phyloP scores from a whole-genome alignment of 768 basidiomycete genomes.

The Gyrodon lividus region DNA sequence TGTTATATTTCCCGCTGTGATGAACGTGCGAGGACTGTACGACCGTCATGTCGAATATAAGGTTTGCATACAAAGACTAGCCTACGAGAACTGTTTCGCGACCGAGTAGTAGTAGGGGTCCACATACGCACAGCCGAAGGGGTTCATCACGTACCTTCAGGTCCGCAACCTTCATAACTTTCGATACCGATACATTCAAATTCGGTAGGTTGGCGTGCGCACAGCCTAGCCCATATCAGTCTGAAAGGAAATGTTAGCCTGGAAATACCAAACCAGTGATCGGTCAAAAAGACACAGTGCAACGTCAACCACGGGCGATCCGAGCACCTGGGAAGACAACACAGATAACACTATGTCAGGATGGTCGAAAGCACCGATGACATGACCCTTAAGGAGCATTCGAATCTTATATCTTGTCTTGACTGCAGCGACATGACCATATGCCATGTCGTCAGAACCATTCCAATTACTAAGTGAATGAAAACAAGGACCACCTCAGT shows the following conservation, averaged over 20 bases:
- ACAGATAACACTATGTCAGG: neutral
- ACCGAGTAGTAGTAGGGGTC: neutral
- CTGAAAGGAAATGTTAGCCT: neutral
- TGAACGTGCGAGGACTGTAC: neutral
- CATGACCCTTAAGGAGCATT: neutral
- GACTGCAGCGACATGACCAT: too few relatives aligned
- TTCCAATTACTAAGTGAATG: too few relatives aligned
- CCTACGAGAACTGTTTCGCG: too few relatives aligned
- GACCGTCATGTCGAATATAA: too few relatives aligned
- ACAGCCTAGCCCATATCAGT: neutral
- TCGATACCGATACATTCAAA: slow-evolving; percentile 1
- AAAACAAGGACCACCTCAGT: too few relatives aligned
- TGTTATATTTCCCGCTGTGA: neutral
- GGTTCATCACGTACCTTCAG: neutral
- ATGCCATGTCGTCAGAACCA: too few relatives aligned
- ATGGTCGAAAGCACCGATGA: slow-evolving; percentile 4
- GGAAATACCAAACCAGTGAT: neutral
- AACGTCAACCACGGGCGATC: neutral
- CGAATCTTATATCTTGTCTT: neutral
- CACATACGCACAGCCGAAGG: neutral
- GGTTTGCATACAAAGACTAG: too few relatives aligned
- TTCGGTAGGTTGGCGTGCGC: neutral
- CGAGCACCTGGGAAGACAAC: slow-evolving; percentile 6
- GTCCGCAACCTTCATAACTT: neutral
- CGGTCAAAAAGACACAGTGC: neutral